Percentiles rank a stretch among this genome's conserved stretches.
These are phyloP conservation scores for Neltuma alba DNA, from an alignment of 306 rosid genomes.

Conservation along the genomic window DNA sequence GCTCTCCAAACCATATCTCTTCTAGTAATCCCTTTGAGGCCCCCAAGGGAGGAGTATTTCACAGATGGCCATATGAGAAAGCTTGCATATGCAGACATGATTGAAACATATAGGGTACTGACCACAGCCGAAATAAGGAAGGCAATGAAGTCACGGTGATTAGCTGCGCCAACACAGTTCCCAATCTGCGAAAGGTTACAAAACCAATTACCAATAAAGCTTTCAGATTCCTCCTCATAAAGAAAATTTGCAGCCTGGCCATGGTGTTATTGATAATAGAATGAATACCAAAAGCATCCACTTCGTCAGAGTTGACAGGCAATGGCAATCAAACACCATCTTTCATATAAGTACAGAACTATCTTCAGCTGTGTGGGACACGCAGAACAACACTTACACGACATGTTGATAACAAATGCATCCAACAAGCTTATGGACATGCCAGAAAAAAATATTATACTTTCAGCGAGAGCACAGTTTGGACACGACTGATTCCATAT, in stretches of 20 bases:
- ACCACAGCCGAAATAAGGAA: slow-evolving; percentile 83
- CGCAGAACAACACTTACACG: background rate
- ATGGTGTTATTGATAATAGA: background rate
- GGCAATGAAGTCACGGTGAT: slow-evolving; percentile 76
- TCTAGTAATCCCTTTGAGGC: slow-evolving; percentile 31
- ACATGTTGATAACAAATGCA: background rate
- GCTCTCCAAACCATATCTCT: slow-evolving; percentile 36
- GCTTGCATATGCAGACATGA: slow-evolving; percentile 63
- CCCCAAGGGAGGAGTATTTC: slow-evolving; percentile 30
- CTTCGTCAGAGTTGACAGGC: background rate
- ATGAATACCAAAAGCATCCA: background rate
- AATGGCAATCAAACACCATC: slow-evolving; percentile 2
- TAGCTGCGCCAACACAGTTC: slow-evolving; percentile 96
- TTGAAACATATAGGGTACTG: slow-evolving; percentile 66
- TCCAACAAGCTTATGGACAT: background rate
- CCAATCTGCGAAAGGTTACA: slow-evolving; percentile 76
- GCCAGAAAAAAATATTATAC: too few relatives aligned
- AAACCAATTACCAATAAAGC: slow-evolving; percentile 31
- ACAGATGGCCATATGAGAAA: slow-evolving; percentile 65
- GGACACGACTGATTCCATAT: too few relatives aligned
- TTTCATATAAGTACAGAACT: background rate
- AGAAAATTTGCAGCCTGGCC: slow-evolving; percentile 7
- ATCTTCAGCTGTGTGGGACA: background rate
- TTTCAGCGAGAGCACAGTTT: too few relatives aligned
- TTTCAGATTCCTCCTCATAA: slow-evolving; percentile 10